Evolutionary conservation across 1,284 basidiomycete species (phyloP).

Genomic region (Malassezia psittaci): DNA sequence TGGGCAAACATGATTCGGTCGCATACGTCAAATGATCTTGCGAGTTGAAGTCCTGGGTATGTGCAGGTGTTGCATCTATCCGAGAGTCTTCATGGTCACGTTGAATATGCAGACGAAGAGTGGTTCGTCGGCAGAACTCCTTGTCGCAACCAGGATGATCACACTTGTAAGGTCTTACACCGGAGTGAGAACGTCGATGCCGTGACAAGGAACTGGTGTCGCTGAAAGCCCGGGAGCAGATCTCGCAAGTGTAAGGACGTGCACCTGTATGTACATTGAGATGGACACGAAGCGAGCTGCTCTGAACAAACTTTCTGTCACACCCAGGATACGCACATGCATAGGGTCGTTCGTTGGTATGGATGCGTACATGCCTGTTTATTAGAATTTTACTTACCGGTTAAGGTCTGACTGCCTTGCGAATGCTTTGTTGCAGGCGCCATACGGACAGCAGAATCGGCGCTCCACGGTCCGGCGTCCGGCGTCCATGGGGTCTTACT

Average conservation of each 20-base stretch:
- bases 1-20: too few relatives aligned
- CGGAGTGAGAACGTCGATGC: conserved; percentile 64
- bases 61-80: too few relatives aligned
- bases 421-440: conserved; percentile 10
- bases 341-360: conserved; percentile 40
- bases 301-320: conserved; percentile 45
- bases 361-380: conserved; percentile 37
- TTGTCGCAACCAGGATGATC: conserved; percentile 31
- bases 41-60: too few relatives aligned
- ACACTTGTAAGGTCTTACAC: conserved; percentile 49
- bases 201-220: conserved; percentile 55
- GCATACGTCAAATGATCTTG: too few relatives aligned
- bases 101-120: conserved; percentile 49
- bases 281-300: conserved; percentile 66
- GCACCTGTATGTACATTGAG: conserved; percentile 66
- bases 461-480: background rate
- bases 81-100: background rate
- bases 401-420: conserved; percentile 13
- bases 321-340: conserved; percentile 31
- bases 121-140: conserved; percentile 49
- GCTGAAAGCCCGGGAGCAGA: conserved; percentile 51
- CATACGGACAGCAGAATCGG: conserved; percentile 1
- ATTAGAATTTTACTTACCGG: conserved; percentile 1
- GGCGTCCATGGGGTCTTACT: too few relatives aligned
- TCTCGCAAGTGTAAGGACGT: conserved; percentile 68